Percentiles rank a stretch among this genome's conserved stretches.
Evolutionary conservation across 768 basidiomycete genomes (phyloP).

Genomic region (Cyclocybe cylindracea): DNA sequence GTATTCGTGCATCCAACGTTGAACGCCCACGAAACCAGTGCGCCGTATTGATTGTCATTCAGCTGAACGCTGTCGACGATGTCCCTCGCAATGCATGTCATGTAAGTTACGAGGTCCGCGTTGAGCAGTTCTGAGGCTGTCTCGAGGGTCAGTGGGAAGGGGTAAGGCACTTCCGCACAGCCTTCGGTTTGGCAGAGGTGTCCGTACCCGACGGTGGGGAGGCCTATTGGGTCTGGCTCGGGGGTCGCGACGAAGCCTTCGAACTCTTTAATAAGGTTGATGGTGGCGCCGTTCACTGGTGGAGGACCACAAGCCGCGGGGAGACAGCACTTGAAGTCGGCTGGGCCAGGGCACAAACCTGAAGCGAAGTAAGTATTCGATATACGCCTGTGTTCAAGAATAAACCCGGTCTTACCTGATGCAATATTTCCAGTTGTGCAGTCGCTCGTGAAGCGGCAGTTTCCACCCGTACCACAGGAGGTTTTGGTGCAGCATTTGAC

Average conservation of each 20-base stretch:
- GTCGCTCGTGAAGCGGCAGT: conserved; percentile 19
- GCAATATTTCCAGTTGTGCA: conserved; percentile 21
- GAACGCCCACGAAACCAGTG: conserved; percentile 28
- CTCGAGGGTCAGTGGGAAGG: conserved; percentile 28
- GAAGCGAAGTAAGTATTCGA: background rate
- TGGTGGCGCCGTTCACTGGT: conserved; percentile 24
- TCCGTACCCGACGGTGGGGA: conserved; percentile 33
- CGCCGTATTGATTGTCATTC: conserved; percentile 32
- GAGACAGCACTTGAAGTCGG: conserved; percentile 26
- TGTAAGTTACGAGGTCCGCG: conserved; percentile 19
- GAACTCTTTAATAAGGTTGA: conserved; percentile 24
- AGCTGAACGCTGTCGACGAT: conserved; percentile 20
- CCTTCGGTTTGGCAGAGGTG: conserved; percentile 24
- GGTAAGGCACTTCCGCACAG: conserved; percentile 28
- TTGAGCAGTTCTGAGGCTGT: conserved; percentile 24
- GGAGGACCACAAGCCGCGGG: conserved; percentile 16
- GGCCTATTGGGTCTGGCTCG: conserved; percentile 30
- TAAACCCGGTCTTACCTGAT: conserved; percentile 9
- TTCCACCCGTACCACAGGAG: conserved; percentile 21
- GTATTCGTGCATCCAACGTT: conserved; percentile 26
- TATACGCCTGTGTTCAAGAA: background rate
- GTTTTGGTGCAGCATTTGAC: conserved; percentile 24
- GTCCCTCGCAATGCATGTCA: conserved; percentile 21
- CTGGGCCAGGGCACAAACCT: conserved; percentile 27
- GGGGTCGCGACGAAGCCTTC: conserved; percentile 33